phyloP scores from a whole-genome alignment of 306 rosid genomes.

The Astragalus glycyphyllos region DNA sequence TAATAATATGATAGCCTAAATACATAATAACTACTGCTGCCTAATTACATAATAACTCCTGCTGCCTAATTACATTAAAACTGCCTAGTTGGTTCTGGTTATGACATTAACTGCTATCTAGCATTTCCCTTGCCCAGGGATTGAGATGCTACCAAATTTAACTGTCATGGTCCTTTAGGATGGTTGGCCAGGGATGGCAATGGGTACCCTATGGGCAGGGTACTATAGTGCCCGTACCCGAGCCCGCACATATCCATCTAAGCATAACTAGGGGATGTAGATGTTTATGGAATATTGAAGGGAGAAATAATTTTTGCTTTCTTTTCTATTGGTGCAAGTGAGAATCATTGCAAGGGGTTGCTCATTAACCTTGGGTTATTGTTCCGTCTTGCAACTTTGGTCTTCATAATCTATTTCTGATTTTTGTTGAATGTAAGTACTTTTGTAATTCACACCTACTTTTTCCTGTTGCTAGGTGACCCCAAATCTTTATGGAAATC shows the following conservation, averaged over 20 bases:
- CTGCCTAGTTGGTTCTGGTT: no score
- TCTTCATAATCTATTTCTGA: background rate
- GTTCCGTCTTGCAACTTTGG: constrained; percentile 22
- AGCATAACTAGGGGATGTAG: background rate
- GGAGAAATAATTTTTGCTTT: background rate
- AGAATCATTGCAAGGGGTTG: constrained; percentile 4
- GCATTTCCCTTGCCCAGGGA: background rate
- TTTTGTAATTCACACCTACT: constrained; percentile 30
- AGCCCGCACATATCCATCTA: background rate
- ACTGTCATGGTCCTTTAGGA: constrained; percentile 11
- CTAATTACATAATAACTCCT: no score
- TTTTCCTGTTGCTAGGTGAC: constrained; percentile 72
- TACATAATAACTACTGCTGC: no score
- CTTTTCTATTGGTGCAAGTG: constrained; percentile 15
- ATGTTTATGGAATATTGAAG: constrained; percentile 11
- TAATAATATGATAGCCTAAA: no score
- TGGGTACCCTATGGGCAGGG: no score
- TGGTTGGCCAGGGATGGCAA: no score
- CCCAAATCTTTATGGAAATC: constrained; percentile 96
- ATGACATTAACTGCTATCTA: no score
- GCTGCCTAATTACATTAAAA: no score
- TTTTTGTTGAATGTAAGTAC: background rate
- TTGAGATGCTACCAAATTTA: constrained; percentile 4
- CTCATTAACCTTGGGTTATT: constrained; percentile 17
- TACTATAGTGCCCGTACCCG: no score